Base-by-base conservation (phyloP, 768 basidiomycete species). In the Phylloporus sp. region DNA sequence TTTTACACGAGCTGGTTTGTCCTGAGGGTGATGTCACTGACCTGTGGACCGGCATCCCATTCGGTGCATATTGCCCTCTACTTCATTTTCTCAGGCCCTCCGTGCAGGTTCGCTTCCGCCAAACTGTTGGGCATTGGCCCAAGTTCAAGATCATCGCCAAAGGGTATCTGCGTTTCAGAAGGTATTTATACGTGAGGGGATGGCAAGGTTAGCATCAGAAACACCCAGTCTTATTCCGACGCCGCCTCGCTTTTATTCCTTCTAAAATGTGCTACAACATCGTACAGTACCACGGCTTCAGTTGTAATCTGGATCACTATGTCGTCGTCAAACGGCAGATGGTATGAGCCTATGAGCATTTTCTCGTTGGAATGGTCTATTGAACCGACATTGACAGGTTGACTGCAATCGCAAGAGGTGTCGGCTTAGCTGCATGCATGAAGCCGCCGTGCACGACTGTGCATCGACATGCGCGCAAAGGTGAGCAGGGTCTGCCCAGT, bases 351-450 rank as follows among this genome's bases (percentile, higher is more conserved):
- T 12, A 49, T 12, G 48, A 5, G 15, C 32, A 26, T 28, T 42
- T 28, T 15, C 28, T 27, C 36, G 29, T 35, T 24, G 23, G 20
- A 27, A 18, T n/a, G 18, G 26, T 16, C 6, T 28, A 38, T 23
- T 22, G 38, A 49, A 38, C 47, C 40, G 16, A 43, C 27, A 16
- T 13, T 42, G 42, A 11, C 47, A 82, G 81, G 66, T 82, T 15
- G 81, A 82, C 54, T 83, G 81, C 55, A 71, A 74, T 43, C 49
- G 49, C 2, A 47, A 53, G 24, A 54, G 57, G 7, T 82, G 81
- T 49, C 66, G 60, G 8, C 60, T 72, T 49, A 82, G 81, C 52
- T 20, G 43, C 9, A 57, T 31, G 29, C 79, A 80, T 52, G 61
- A 48, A 9, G 51, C 36, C 1, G 38, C 27, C 12, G 3, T 23